Base-by-base conservation (phyloP, 371 early-diverging fungal genomes). In the Apophysomyces ossiformis region DNA sequence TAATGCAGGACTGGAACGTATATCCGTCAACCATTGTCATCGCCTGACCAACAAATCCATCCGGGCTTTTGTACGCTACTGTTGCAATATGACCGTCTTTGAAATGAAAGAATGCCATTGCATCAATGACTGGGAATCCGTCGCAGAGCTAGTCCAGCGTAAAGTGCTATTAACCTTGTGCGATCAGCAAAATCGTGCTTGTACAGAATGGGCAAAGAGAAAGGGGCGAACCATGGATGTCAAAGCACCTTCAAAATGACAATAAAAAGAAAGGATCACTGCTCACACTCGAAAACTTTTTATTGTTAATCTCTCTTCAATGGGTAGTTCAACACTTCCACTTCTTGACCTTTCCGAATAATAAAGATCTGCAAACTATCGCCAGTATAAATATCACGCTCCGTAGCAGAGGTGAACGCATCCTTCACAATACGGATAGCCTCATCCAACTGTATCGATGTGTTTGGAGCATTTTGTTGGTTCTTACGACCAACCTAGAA, bases 361-460 rank as follows among this genome's bases (percentile, higher is more conserved):
- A 96, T 87, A 76, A 91, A 97, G 68, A 99, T 89, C 71, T 99
- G 97, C 12, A 99, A 82, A 73, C 82, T 88, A 82, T 99, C 99
- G 69, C 99, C 99, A 15, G 99, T 99, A 84, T 99, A 93, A 66
- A 99, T 99, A 82, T 99, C 99, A 71, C 99, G 93, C 83, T 99
- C 99, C 6, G 99, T 92, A 37, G 99, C 99, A 35, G 96, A 91
- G 15, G 95, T 95, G 80, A 99, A 99, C 16, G 99, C 96, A 71
- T 99, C 99, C 75, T 94, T 96, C 58, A 93, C 94, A 61, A 99
- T 82, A 56, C 87, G 81, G 36, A 92, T 65, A 9, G 90, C 97
- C 61, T 87, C 77, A 9, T 94, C 94, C 37, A 90, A 67, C 18
- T 89, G 65, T 50, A 90, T 62, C 6, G 75, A 78, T 15, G 57